A percentile compares a stretch with the other conserved stretches of the same genome.
Conservation (phyloP, 768 basidiomycete species). For the Mycena pura region DNA sequence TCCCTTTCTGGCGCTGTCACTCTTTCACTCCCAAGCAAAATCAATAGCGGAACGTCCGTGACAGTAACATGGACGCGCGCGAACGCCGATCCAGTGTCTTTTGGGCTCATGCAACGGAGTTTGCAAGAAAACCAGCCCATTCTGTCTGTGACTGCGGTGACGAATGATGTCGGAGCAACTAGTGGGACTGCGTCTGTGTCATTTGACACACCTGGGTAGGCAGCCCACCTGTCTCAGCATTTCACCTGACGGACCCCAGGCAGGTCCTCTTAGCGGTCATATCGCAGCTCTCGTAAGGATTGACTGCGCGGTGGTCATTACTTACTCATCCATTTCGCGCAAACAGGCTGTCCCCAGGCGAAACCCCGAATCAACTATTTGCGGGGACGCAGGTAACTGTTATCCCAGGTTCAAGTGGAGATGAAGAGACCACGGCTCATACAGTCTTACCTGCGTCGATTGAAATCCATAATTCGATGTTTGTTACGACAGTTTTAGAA, state of each 20-base stretch:
- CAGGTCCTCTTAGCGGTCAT: conserved; percentile 13
- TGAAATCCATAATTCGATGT: not conserved
- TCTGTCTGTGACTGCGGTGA: conserved; percentile 4
- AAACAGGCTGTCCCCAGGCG: not conserved
- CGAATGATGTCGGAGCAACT: not conserved
- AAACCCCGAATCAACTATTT: conserved; percentile 12
- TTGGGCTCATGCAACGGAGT: conserved; percentile 20
- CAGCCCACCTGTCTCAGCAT: not conserved
- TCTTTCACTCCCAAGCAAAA: conserved; percentile 3
- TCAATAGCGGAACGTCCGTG: not conserved
- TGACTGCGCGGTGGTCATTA: not conserved
- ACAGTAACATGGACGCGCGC: conserved; percentile 11
- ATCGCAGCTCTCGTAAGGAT: conserved; percentile 4
- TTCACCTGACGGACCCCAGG: not conserved
- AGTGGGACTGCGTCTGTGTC: not conserved
- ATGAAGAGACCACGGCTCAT: not conserved
- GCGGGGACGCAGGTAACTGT: conserved; percentile 16
- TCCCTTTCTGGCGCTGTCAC: not conserved
- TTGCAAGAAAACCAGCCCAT: conserved; percentile 1
- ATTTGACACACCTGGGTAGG: conserved; percentile 13
- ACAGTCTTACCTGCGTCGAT: not conserved
- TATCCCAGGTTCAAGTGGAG: not conserved
- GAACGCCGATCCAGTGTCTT: conserved; percentile 6
- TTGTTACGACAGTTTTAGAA: too few relatives aligned
- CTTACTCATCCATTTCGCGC: not conserved